Evolutionary conservation across 176 grass and related monocot genomes (phyloP).

Genomic region (Musa acuminata): DNA sequence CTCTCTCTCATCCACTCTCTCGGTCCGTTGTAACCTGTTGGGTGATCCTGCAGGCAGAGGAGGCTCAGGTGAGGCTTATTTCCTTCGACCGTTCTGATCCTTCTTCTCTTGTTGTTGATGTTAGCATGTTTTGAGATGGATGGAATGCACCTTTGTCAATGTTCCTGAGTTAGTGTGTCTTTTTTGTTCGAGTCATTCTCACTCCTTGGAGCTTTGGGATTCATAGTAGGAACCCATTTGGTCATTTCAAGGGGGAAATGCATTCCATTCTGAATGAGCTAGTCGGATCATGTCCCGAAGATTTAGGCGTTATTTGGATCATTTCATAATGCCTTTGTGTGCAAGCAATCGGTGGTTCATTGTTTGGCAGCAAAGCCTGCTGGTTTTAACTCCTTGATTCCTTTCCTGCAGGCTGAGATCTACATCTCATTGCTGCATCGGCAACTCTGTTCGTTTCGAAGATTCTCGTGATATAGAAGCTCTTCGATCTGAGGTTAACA

Average conservation of each 20-base stretch:
- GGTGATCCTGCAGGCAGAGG: neutral
- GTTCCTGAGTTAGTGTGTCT: too few species aligned
- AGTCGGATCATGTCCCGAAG: too few species aligned
- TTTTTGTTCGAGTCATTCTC: too few species aligned
- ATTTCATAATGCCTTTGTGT: too few species aligned
- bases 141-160: neutral
- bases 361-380: neutral
- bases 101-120: neutral
- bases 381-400: neutral
- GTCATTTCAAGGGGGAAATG: neutral
- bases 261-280: neutral
- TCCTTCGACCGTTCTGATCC: neutral
- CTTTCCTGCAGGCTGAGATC: neutral
- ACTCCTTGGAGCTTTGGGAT: neutral
- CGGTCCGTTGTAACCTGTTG: too few species aligned
- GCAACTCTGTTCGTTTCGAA: neutral
- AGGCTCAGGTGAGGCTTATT: neutral
- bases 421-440: neutral
- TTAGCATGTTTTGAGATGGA: neutral
- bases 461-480: neutral
- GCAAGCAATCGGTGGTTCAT: neutral
- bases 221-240: neutral
- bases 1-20: neutral
- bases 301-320: too few species aligned
- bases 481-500: neutral